Base-by-base conservation (phyloP, 2,329 filamentous ascomycete genomes). In the Monilinia laxa region DNA sequence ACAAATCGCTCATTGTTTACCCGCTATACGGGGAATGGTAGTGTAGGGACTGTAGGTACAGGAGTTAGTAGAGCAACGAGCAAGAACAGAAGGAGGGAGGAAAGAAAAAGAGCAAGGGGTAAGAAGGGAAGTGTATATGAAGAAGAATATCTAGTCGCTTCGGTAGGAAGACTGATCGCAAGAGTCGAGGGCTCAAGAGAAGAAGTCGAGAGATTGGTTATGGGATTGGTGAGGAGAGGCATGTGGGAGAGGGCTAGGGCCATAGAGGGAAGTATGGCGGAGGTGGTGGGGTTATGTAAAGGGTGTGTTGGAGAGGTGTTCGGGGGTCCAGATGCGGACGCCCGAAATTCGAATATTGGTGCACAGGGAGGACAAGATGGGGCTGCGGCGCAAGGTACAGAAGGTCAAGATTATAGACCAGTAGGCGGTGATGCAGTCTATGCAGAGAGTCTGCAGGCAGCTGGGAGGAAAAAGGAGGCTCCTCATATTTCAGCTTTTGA, bases 71-170 rank as follows among this genome's bases (percentile, higher is more conserved):
- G 93, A 16, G 90, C 90, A 67, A 97, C 92, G 52, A 90, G 87
- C 75, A 96, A 95, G 82, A 97, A 96, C 76, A 87, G 93, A 63
- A 84, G 90, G 31, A 85, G 93, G 25, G 95, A 99, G 78, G 95
- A 99, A 82, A 88, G 96, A 77, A 99, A 99, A 84, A 87, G 94
- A 20, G 95, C 95, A 0, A 83, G 92, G 10, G 95, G 95, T 31
- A 94, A 97, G 77, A 98, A 98, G 81, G 95, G 95, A 14, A 97
- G 92, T 20, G 91, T 99, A 6, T 99, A 99, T 78, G 95, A 99
- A 78, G 94, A 98, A 76, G 95, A 98, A 78, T 99, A 99, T 77
- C 85, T 99, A 6, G 89, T 97, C 67, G 95, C 93, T 77, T 94
- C 90, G 72, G 88, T 98, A 47, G 86, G 89, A 16, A 84, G 95